Conservation (phyloP, 2,329 filamentous ascomycete genomes). For the Cladosporium velox region DNA sequence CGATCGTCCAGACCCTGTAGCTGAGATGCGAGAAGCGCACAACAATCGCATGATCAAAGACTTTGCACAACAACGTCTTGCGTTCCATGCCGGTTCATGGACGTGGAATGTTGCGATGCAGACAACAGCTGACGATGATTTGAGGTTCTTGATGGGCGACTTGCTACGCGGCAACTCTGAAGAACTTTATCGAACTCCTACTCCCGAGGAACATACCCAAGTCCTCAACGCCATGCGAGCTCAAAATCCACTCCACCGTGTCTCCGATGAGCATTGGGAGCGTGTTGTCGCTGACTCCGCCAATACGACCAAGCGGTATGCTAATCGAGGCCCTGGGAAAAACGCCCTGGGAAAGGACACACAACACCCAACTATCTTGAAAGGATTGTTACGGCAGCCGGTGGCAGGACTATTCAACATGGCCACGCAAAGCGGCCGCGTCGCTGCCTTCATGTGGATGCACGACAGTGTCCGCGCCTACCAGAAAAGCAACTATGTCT, state of each 20-base stretch:
- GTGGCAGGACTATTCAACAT: constrained; percentile 2
- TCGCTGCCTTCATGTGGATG: not conserved
- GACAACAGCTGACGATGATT: not conserved
- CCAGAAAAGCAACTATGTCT: not conserved
- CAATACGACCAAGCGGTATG: not conserved
- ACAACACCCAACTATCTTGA: not conserved
- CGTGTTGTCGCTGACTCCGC: not conserved
- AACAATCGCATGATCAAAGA: not conserved
- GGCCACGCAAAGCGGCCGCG: not conserved
- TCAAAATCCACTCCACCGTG: not conserved
- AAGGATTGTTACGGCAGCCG: not conserved
- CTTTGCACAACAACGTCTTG: not conserved
- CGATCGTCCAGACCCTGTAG: not conserved
- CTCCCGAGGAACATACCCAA: not conserved
- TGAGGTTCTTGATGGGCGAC: not conserved
- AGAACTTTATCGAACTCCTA: not conserved
- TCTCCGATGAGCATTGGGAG: not conserved
- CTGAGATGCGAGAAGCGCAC: not conserved
- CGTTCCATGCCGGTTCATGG: not conserved
- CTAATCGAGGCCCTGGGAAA: too few relatives aligned
- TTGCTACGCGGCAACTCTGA: not conserved
- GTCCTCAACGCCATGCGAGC: not conserved
- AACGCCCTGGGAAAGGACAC: too few relatives aligned
- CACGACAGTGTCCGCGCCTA: not conserved
- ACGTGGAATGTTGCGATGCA: not conserved